Evolutionary conservation across 495 filamentous ascomycete genomes (phyloP).

Genomic region (Daldinia caldariorum): DNA sequence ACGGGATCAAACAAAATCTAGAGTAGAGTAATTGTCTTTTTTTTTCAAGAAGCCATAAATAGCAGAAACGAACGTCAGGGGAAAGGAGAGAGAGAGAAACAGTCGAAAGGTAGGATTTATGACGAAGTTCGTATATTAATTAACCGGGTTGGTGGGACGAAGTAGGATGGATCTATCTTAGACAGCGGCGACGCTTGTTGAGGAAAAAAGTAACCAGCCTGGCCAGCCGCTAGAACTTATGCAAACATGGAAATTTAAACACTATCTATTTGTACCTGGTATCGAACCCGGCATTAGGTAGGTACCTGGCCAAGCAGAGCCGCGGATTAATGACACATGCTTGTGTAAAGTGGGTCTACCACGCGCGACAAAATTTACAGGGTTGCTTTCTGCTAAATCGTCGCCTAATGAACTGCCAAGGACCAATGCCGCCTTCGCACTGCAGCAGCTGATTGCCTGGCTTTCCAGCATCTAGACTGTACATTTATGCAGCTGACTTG

Average conservation of each 20-base stretch:
- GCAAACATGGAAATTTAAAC: constrained; percentile 7
- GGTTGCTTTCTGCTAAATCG: constrained; percentile 31
- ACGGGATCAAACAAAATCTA: constrained; percentile 19
- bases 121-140: constrained; percentile 31
- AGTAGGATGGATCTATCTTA: constrained; percentile 1
- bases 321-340: constrained; percentile 43
- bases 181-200: constrained; percentile 30
- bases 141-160: constrained; percentile 40
- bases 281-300: neutral
- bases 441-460: constrained; percentile 28
- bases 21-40: constrained; percentile 4
- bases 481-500: constrained; percentile 33
- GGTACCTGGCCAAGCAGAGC: constrained; percentile 27
- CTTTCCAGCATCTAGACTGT: constrained; percentile 16
- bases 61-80: constrained; percentile 27
- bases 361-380: constrained; percentile 29
- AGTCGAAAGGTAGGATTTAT: constrained; percentile 31
- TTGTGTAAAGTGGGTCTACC: constrained; percentile 28
- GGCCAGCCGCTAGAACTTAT: constrained; percentile 20
- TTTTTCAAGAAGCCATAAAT: constrained; percentile 18
- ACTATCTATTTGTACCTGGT: neutral
- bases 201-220: constrained; percentile 33
- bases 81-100: neutral
- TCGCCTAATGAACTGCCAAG: neutral
- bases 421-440: constrained; percentile 17